Evolutionary conservation across 345 rosid species (phyloP).

Genomic region (Sonneratia caseolaris): DNA sequence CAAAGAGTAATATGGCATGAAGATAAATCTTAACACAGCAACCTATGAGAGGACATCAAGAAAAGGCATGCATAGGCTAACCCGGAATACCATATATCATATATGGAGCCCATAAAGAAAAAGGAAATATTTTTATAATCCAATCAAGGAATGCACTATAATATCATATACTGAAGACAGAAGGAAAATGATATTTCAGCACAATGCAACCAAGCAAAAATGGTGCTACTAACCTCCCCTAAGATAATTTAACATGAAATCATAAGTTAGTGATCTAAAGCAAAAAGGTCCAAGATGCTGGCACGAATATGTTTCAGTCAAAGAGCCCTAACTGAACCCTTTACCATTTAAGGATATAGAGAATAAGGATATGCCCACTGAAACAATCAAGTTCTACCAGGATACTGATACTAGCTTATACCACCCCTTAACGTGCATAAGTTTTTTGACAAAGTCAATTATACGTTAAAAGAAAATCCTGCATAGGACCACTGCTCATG

Average conservation of each 20-base stretch:
- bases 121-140: no score
- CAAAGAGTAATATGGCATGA: conserved; percentile 1
- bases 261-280: background rate
- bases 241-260: background rate
- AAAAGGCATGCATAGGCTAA: background rate
- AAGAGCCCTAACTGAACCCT: background rate
- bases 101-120: no score
- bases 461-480: background rate
- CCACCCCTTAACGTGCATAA: background rate
- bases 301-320: background rate
- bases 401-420: background rate
- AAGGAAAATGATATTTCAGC: background rate
- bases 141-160: background rate
- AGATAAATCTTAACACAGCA: background rate
- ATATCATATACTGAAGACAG: background rate
- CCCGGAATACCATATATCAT: no score
- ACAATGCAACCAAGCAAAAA: background rate
- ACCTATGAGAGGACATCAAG: background rate
- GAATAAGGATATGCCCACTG: background rate
- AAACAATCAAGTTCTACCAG: background rate
- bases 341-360: background rate
- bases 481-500: background rate
- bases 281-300: background rate
- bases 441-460: background rate
- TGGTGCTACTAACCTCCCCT: background rate